These are phyloP conservation scores for Agapanthus africanus DNA, from an alignment of 106 monocot species.

Conservation along the genomic window DNA sequence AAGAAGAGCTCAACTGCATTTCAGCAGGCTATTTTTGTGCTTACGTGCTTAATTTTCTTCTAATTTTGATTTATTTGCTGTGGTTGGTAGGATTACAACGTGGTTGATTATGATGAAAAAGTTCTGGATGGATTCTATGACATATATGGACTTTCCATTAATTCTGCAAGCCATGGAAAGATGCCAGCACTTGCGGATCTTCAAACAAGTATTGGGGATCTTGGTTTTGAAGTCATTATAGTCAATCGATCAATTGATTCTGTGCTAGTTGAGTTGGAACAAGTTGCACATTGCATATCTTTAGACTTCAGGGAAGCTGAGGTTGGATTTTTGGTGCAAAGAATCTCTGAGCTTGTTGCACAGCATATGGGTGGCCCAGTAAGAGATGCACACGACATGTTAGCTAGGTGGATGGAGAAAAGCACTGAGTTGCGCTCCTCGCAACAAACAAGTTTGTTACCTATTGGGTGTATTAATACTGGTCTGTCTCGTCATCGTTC, in stretches of 20 bases:
- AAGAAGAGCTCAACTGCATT: neutral
- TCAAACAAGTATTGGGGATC: slow-evolving; percentile 79
- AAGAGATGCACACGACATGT: slow-evolving; percentile 73
- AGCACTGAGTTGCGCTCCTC: slow-evolving; percentile 73
- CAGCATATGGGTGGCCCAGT: slow-evolving; percentile 96
- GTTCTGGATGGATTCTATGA: slow-evolving; percentile 95
- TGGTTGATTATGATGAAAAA: slow-evolving; percentile 85
- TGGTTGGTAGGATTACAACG: slow-evolving; percentile 75
- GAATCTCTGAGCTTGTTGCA: slow-evolving; percentile 82
- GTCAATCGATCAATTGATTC: slow-evolving; percentile 69
- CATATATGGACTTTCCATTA: slow-evolving; percentile 55
- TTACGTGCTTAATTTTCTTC: neutral
- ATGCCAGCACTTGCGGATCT: slow-evolving; percentile 81
- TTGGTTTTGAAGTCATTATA: slow-evolving; percentile 94
- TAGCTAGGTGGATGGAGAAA: slow-evolving; percentile 73
- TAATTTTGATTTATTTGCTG: slow-evolving; percentile 2
- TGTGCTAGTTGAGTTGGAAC: slow-evolving; percentile 74
- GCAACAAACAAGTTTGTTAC: slow-evolving; percentile 77
- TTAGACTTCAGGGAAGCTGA: slow-evolving; percentile 52
- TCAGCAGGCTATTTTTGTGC: neutral
- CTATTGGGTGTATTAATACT: slow-evolving; percentile 76
- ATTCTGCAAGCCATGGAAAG: slow-evolving; percentile 37
- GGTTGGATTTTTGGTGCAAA: slow-evolving; percentile 57
- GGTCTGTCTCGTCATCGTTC: slow-evolving; percentile 89
- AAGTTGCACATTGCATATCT: slow-evolving; percentile 78